Evolutionary conservation across 106 monocot genomes (phyloP), one percentile per base, ranked within the genome.

Genomic region (Dioscorea dumetorum): DNA sequence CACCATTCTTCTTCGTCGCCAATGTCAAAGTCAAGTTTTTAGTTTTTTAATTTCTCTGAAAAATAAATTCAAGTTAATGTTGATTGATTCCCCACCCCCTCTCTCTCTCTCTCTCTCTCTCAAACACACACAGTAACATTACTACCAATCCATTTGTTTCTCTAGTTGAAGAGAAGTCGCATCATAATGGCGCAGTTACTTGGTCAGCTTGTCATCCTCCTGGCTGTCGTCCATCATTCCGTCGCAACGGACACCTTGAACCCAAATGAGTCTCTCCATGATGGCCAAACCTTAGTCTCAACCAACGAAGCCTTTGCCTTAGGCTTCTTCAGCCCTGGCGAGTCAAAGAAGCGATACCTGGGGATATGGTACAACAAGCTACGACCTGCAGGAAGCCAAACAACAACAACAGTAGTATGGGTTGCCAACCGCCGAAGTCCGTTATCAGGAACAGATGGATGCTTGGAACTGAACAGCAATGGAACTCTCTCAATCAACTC

Each of bases 351-450:
- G 12, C 66, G 80, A 10, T 80, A 75, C 49, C n/a, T 72, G 12
- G 75, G 80, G 33, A 75, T 80, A 8, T 80, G 82, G 82, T 77
- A 77, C 66, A 41, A 77, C 67, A 73, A 58, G 48, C 32, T 80
- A 33, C 19, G 28, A 28, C 28, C 28, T 1, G 28, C 69, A 2
- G 21, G 28, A 28, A 1, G 5, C 0, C 50, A 23, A 12, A 84
- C 28, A 28, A 28, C n/a, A n/a, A n/a, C n/a, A n/a, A n/a, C n/a
- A n/a, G 54, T 72, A 2, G 71, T 85, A 12, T 85, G 84, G 84
- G 77, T 85, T 2, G 84, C 77, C 70, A 84, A 84, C 67, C 79
- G 83, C 14, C 60, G 56, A 8, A 49, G 14, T 14, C 79, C 79
- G 0, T 22, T 84, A 1, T n/a, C 69, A 11, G 23, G 49, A 22